Percentiles rank a stretch among this genome's conserved stretches.
phyloP scores from a whole-genome alignment of 495 filamentous ascomycete genomes.

The Achaetomiella virescens region DNA sequence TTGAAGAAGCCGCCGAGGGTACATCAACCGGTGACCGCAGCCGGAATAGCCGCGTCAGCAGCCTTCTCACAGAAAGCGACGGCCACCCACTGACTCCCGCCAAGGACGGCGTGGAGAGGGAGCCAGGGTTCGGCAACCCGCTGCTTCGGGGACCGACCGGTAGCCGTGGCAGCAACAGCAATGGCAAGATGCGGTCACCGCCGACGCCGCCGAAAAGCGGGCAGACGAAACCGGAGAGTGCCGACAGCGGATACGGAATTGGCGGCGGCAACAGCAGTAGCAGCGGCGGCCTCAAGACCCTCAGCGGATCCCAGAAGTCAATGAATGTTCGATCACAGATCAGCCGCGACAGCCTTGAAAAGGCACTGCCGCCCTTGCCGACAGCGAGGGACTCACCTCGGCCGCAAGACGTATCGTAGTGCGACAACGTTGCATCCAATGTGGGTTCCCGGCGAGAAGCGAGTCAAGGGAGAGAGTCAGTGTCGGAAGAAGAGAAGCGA shows the following conservation, averaged over 20 bases:
- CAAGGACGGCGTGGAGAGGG: slow-evolving; percentile 33
- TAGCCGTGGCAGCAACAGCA: slow-evolving; percentile 28
- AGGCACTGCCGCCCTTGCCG: slow-evolving; percentile 52
- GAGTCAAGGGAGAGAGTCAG: neutral
- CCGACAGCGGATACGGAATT: slow-evolving; percentile 35
- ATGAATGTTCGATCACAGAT: slow-evolving; percentile 21
- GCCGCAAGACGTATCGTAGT: slow-evolving; percentile 18
- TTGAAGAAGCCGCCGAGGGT: slow-evolving; percentile 84
- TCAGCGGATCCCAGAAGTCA: slow-evolving; percentile 27
- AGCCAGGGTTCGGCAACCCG: slow-evolving; percentile 40
- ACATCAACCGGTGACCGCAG: slow-evolving; percentile 56
- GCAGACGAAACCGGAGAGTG: slow-evolving; percentile 31
- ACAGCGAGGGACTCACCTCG: slow-evolving; percentile 12
- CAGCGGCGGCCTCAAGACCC: slow-evolving; percentile 19
- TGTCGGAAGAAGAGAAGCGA: neutral
- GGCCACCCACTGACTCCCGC: slow-evolving; percentile 37
- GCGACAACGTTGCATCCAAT: slow-evolving; percentile 7
- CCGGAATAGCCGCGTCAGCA: slow-evolving; percentile 36
- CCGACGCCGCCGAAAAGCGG: slow-evolving; percentile 42
- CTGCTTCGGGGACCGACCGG: slow-evolving; percentile 32
- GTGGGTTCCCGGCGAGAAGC: slow-evolving; percentile 20
- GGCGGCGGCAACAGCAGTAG: slow-evolving; percentile 6
- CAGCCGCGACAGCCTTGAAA: slow-evolving; percentile 45
- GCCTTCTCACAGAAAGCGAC: slow-evolving; percentile 37
- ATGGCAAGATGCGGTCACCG: slow-evolving; percentile 26